These are phyloP conservation scores for Aspergillus brasiliensis DNA, from an alignment of 2,329 filamentous ascomycete genomes.

Conservation along the genomic window DNA sequence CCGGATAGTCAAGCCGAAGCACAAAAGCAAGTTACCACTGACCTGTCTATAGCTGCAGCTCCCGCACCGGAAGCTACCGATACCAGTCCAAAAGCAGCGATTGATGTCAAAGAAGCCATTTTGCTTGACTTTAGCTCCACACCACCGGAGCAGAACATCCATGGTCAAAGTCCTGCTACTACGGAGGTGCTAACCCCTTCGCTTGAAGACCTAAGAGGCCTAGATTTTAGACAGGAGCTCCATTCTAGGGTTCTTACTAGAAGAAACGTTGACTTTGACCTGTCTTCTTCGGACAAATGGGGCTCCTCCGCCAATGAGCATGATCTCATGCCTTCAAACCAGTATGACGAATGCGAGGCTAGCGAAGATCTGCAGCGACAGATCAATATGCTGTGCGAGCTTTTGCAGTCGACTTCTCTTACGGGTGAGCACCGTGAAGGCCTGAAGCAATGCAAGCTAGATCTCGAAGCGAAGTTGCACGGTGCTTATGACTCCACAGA, in stretches of 20 bases:
- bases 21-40: not conserved
- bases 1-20: not conserved
- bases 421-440: slow-evolving; percentile 19
- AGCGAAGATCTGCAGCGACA: slow-evolving; percentile 8
- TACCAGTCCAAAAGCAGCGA: not conserved
- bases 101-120: slow-evolving; percentile 7
- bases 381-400: slow-evolving; percentile 25
- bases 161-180: not conserved
- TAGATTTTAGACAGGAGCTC: slow-evolving; percentile 18
- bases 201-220: slow-evolving; percentile 23
- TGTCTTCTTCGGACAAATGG: not conserved
- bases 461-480: not conserved
- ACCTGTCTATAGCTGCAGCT: not conserved
- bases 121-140: slow-evolving; percentile 25
- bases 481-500: not conserved
- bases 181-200: slow-evolving; percentile 16
- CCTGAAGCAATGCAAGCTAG: slow-evolving; percentile 16
- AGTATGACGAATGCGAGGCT: not conserved
- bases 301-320: not conserved
- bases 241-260: not conserved
- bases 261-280: slow-evolving; percentile 4
- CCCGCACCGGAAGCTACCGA: not conserved
- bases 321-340: not conserved
- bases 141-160: slow-evolving; percentile 8
- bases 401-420: slow-evolving; percentile 17